Evolutionary conservation across 2,329 filamentous ascomycete genomes (phyloP).

Genomic region (Colletotrichum costaricense): DNA sequence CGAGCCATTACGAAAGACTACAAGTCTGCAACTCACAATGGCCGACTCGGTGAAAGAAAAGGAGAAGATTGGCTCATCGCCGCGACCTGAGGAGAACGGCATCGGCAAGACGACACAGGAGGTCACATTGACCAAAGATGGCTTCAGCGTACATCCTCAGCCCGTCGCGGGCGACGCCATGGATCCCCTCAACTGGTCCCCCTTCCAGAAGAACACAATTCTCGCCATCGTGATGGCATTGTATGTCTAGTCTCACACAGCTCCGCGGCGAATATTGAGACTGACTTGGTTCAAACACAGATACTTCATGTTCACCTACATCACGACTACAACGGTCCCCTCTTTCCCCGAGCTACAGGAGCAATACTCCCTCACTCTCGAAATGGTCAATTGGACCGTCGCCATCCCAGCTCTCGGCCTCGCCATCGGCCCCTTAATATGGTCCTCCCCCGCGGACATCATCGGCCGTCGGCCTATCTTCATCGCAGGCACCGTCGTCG

Average conservation of each 20-base stretch:
- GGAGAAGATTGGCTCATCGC: neutral
- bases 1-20: neutral
- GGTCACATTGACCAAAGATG: conserved; percentile 38
- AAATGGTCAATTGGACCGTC: conserved; percentile 65
- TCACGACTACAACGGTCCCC: conserved; percentile 67
- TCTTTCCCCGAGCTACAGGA: conserved; percentile 62
- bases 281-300: conserved; percentile 41
- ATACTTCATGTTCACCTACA: conserved; percentile 69
- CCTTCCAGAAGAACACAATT: conserved; percentile 57
- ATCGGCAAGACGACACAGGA: conserved; percentile 31
- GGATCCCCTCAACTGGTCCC: conserved; percentile 67
- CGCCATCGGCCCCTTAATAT: conserved; percentile 61
- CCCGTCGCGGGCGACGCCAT: conserved; percentile 52
- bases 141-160: conserved; percentile 50
- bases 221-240: conserved; percentile 64
- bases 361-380: conserved; percentile 55
- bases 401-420: conserved; percentile 63
- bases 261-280: neutral
- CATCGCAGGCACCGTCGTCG: conserved; percentile 51
- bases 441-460: conserved; percentile 60
- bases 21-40: conserved; percentile 1
- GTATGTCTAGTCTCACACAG: conserved; percentile 44
- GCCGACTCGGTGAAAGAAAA: conserved; percentile 25
- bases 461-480: conserved; percentile 63
- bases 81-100: neutral